A percentile compares a stretch with the other conserved stretches of the same genome.
Conservation (phyloP, 805 yeast genomes). For the Wilhelminamyces savonicus region DNA sequence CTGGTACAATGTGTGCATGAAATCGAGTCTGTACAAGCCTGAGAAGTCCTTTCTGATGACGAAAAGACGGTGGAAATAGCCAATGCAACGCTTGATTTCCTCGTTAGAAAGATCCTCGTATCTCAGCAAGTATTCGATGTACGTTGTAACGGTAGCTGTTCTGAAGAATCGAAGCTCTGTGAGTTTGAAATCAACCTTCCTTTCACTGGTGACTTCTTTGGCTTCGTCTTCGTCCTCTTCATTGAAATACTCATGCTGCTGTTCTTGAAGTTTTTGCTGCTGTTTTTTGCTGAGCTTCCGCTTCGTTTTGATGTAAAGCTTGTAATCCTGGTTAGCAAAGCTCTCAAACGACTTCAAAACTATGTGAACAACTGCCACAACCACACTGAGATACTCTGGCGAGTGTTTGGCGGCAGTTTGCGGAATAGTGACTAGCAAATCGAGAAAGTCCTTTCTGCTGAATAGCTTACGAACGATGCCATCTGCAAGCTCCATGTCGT, state of each 20-base stretch:
- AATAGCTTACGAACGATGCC: slow-evolving; percentile 66
- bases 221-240: slow-evolving; percentile 25
- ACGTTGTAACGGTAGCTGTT: slow-evolving; percentile 58
- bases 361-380: slow-evolving; percentile 60
- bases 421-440: slow-evolving; percentile 52
- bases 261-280: slow-evolving; percentile 13
- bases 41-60: slow-evolving; percentile 53
- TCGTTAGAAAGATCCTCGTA: slow-evolving; percentile 56
- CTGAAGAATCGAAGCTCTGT: slow-evolving; percentile 45
- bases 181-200: slow-evolving; percentile 38
- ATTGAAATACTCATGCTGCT: slow-evolving; percentile 16
- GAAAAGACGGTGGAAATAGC: slow-evolving; percentile 67
- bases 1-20: slow-evolving; percentile 54
- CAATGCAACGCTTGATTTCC: slow-evolving; percentile 56
- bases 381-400: slow-evolving; percentile 50
- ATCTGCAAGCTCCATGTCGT: slow-evolving; percentile 41
- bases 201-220: slow-evolving; percentile 33
- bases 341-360: slow-evolving; percentile 63
- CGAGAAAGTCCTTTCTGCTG: slow-evolving; percentile 54
- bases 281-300: slow-evolving; percentile 24
- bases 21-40: slow-evolving; percentile 63
- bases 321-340: slow-evolving; percentile 52
- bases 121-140: slow-evolving; percentile 53
- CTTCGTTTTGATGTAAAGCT: slow-evolving; percentile 41
- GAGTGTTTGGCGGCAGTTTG: slow-evolving; percentile 59